phyloP scores from a whole-genome alignment of 2,329 filamentous ascomycete species.

The Chalara sp. region DNA sequence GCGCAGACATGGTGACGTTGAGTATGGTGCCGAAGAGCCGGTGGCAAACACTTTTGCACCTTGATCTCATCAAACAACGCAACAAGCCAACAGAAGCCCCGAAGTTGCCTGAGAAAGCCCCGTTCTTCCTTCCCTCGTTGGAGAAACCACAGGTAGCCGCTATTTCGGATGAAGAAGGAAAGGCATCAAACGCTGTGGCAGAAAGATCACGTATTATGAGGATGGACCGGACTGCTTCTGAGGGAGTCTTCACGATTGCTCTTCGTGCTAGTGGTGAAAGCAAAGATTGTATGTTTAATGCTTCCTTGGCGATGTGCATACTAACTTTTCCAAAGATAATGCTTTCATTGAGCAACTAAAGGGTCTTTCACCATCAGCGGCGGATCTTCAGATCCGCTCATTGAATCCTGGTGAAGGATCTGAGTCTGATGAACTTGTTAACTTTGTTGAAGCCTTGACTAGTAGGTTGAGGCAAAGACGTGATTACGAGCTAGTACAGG shows the following conservation, averaged over 20 bases:
- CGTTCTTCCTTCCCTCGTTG: conserved; percentile 82
- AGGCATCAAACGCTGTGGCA: conserved; percentile 30
- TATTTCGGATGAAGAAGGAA: conserved; percentile 20
- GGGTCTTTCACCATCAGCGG: conserved; percentile 71
- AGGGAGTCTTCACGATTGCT: conserved; percentile 52
- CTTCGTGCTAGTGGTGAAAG: conserved; percentile 46
- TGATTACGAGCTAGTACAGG: conserved; percentile 91
- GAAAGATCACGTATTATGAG: conserved; percentile 63
- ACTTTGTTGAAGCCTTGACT: conserved; percentile 79
- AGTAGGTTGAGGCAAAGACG: conserved; percentile 57
- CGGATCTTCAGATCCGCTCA: conserved; percentile 86
- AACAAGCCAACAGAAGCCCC: conserved; percentile 92
- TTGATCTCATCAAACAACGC: conserved; percentile 82
- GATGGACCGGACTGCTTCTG: conserved; percentile 50
- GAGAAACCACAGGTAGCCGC: conserved; percentile 26
- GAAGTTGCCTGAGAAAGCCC: conserved; percentile 87
- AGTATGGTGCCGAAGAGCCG: conserved; percentile 82
- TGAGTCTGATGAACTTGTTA: conserved; percentile 61
- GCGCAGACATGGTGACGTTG: conserved; percentile 75
- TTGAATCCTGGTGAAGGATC: conserved; percentile 41
- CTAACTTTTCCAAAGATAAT: too few relatives aligned
- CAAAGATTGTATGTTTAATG: conserved; percentile 50
- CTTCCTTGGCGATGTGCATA: too few relatives aligned
- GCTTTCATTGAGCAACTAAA: conserved; percentile 73
- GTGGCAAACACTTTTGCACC: conserved; percentile 90